phyloP scores from a whole-genome alignment of 1,284 basidiomycete species.

The Albatrellus sp. region DNA sequence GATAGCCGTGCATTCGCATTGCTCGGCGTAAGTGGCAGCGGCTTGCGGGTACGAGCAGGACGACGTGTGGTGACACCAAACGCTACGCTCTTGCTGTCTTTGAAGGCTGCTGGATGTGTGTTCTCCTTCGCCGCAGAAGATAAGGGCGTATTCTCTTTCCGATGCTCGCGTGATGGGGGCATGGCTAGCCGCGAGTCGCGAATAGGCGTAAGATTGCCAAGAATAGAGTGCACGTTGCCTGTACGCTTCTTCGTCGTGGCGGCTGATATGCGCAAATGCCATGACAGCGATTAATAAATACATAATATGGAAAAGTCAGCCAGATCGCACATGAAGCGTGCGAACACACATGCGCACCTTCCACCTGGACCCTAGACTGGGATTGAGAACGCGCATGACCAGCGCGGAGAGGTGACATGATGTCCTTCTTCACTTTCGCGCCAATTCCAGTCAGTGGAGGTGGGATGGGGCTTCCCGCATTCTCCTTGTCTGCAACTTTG shows the following conservation, averaged over 20 bases:
- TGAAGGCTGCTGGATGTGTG: neutral
- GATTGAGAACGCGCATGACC: constrained; percentile 18
- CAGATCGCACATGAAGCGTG: neutral
- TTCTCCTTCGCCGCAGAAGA: constrained; percentile 4
- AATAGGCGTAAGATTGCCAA: constrained; percentile 18
- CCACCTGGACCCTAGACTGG: constrained; percentile 16
- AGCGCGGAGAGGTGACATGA: constrained; percentile 1
- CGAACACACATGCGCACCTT: constrained; percentile 9
- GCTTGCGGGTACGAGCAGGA: constrained; percentile 17
- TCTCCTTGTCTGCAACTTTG: constrained; percentile 9
- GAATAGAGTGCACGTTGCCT: constrained; percentile 8
- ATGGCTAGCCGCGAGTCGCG: constrained; percentile 11
- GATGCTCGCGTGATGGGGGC: neutral
- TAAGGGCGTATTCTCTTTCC: neutral
- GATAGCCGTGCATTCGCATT: neutral
- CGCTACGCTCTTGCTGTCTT: constrained; percentile 21
- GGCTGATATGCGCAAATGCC: neutral
- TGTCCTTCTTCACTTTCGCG: neutral
- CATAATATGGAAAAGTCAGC: neutral
- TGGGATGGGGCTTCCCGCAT: constrained; percentile 4
- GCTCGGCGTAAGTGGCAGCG: constrained; percentile 13
- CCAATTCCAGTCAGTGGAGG: constrained; percentile 5
- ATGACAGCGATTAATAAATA: neutral
- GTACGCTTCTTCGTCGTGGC: constrained; percentile 12
- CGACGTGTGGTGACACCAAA: constrained; percentile 9